These are phyloP conservation scores for Geotrichum carabidarum DNA, from an alignment of 1,139 yeast genomes.

Conservation along the genomic window DNA sequence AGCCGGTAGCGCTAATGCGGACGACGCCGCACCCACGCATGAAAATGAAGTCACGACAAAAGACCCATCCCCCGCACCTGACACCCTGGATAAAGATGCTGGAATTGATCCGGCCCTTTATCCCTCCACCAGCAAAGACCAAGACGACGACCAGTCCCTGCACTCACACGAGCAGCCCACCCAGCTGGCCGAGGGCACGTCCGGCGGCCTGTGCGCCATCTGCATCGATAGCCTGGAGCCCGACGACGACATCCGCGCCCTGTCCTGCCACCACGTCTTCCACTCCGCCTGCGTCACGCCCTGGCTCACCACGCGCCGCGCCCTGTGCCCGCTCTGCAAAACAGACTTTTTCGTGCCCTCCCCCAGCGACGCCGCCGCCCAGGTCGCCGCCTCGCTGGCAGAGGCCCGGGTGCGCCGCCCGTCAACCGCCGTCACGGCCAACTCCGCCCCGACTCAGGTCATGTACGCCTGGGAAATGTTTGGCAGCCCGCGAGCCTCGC, in stretches of 20 bases:
- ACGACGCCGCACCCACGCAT: background rate
- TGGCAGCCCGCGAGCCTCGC: background rate
- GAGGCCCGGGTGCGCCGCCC: background rate
- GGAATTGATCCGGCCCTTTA: background rate
- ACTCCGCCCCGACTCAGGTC: background rate
- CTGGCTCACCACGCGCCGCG: slow-evolving; percentile 70
- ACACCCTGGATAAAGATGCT: background rate
- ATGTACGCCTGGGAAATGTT: slow-evolving; percentile 20
- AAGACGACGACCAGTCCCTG: too few relatives aligned
- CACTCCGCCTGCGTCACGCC: slow-evolving; percentile 76
- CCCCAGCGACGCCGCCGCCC: background rate
- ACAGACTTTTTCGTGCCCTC: slow-evolving; percentile 19
- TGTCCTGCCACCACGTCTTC: slow-evolving; percentile 77
- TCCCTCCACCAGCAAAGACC: background rate
- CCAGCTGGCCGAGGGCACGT: too few relatives aligned
- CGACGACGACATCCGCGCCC: slow-evolving; percentile 63
- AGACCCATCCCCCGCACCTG: background rate
- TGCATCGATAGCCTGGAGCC: slow-evolving; percentile 65
- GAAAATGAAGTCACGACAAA: background rate
- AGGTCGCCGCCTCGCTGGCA: background rate
- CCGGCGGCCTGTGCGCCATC: slow-evolving; percentile 51
- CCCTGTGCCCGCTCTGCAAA: slow-evolving; percentile 82
- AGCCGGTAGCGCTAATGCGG: background rate
- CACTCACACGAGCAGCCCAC: too few relatives aligned
- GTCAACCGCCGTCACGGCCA: background rate